Base-by-base conservation (phyloP, 2,329 filamentous ascomycete genomes). In the Calonectria fujianensis region DNA sequence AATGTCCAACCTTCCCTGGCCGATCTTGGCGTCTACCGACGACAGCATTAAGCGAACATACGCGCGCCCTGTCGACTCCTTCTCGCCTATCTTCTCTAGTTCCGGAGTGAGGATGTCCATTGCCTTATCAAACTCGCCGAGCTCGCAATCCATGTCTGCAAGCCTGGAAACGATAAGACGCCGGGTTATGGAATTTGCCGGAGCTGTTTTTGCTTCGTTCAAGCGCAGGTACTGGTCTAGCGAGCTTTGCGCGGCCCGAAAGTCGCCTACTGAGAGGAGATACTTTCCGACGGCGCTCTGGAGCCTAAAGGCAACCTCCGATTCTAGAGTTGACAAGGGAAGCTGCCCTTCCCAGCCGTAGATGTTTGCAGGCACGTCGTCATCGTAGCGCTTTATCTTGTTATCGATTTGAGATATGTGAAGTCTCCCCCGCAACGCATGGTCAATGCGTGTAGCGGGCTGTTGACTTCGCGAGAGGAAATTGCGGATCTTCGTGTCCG, bases 401-500 rank as follows among this genome's bases (percentile, higher is more conserved):
- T 83, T 85, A 35, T 85, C 83, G 2, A 85, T 78, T 27, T 81
- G 79, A 0, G 83, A 83, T 1, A 85, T 83, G 35, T 85, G 83
- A 9, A 85, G 74, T 3, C 83, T 77, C 18, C 83, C 83, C 5
- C 73, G 73, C 0, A 85, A 24, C 0, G 82, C 82, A 2, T 83
- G 82, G 20, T 84, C 83, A 10, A 78, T 77, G 8, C 80, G 78
- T 0, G 79, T 82, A 1, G 50, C 27, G 0, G 75, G 74, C 1
- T 71, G 69, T 7, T 79, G 71, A 0, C 77, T 75, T 0, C 77
- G 77, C 0, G 66, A 75, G 0, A 78, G 51, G 54, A 84, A 84
- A 31, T 80, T 78, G 2, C 70, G 74, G 1, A 85, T 80, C 0
- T 76, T 63, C 0, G 78, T 73, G 3, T 83, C 80, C 0, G 83